A percentile compares a stretch with the other conserved stretches of the same genome.
These are phyloP conservation scores for Garcia nutans DNA, from an alignment of 345 rosid genomes.

Conservation along the genomic window DNA sequence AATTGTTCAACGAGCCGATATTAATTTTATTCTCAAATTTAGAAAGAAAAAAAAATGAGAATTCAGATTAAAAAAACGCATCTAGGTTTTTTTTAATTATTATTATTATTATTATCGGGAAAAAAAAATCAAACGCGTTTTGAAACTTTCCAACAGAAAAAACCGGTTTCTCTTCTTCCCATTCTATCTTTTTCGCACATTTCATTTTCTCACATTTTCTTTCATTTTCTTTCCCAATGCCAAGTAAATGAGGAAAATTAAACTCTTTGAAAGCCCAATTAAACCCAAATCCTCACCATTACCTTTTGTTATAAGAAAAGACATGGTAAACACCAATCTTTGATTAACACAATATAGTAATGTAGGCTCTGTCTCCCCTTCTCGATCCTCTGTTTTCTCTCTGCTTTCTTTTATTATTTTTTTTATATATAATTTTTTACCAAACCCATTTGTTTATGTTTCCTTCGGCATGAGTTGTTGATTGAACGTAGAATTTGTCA, in stretches of 20 bases:
- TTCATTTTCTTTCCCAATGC: background rate
- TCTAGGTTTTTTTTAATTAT: too few species aligned
- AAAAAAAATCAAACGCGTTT: constrained; percentile 1
- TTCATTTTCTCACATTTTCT: background rate
- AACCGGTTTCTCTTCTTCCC: constrained; percentile 17
- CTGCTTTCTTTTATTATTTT: background rate
- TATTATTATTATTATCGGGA: too few species aligned
- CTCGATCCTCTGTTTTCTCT: background rate
- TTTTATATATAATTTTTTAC: too few species aligned
- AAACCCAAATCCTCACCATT: background rate
- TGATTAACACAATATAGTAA: background rate
- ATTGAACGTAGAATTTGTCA: constrained; percentile 24
- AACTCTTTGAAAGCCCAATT: background rate
- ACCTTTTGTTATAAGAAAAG: background rate
- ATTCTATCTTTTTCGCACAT: background rate
- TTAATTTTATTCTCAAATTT: too few species aligned
- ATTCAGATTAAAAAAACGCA: too few species aligned
- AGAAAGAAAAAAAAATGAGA: too few species aligned
- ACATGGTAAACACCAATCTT: background rate
- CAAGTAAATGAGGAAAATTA: background rate
- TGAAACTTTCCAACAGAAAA: constrained; percentile 30
- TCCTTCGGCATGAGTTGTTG: background rate
- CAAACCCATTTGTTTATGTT: background rate
- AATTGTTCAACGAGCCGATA: too few species aligned
- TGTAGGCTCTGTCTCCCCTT: background rate